Base-by-base conservation (phyloP, 1,284 basidiomycete species). In the Heterobasidion irregulare region DNA sequence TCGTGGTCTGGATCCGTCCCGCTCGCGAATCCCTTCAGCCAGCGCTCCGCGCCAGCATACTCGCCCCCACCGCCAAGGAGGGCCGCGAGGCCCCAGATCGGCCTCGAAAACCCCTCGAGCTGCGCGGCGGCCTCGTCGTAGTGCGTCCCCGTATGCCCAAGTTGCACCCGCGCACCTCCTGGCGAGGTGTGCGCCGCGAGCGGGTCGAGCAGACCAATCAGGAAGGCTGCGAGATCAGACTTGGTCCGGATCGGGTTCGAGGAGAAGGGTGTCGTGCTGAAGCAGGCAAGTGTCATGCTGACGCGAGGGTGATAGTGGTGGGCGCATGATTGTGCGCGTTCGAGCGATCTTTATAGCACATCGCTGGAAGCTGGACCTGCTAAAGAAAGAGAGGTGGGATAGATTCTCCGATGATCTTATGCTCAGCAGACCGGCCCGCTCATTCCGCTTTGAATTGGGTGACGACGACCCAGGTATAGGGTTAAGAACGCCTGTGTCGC, bases 71-170 rank as follows among this genome's bases (percentile, higher is more conserved):
- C 87, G 2, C 78, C 78, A 8, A 89, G 71, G 6, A 89, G 71
- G 2, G 84, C 78, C 0, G 84, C 78, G 3, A 90, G 74, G 8
- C 85, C 87, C 87, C 88, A 90, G 45, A 89, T 77, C 0, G 88
- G 88, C 8, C 87, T 76, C 2, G 86, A 84, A 63, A 88, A 91
- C 1, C 86, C 83, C 63, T 91, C 87, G 44, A 90, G 76, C 54
- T 85, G 83, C 1, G 87, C 86, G 15, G 88, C 87, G 8, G 74
- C 70, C 54, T 86, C 81, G 65, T 91, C 88, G 65, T 82, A 90
- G 65, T 89, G 88, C 0, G 87, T 89, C 2, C 81, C 86, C 0
- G 86, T 88, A 65, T 83, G 75, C 2, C 84, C 85, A 6, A 89
- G 73, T 56, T 85, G 82, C 58, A 90, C 78, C 44, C 84, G 76